Evolutionary conservation across 2,329 filamentous ascomycete genomes (phyloP), one percentile per base, ranked within the genome.

Genomic region (Pestalotiopsis sp.): DNA sequence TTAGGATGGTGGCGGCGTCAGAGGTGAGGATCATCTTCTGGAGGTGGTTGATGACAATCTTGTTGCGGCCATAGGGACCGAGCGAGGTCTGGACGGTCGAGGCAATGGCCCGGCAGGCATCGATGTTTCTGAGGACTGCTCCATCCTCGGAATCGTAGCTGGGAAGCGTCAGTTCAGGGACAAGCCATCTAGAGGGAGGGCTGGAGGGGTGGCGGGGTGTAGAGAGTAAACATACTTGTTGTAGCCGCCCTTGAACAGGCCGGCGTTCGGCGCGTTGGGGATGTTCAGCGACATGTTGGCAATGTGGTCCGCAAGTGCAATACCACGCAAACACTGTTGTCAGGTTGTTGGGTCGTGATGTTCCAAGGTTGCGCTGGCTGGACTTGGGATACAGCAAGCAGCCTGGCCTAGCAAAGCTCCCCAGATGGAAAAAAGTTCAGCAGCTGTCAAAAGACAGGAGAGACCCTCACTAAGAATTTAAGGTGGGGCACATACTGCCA

Each of bases 111-210:
- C 94, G 90, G 85, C 96, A 99, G 79, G 97, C 96, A 79, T 99
- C 97, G 83, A 99, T 98, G 82, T 99, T 99, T 78, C 96, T 94
- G 73, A 98, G 88, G 73, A 99, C 94, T 74, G 96, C 97, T 79
- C 96, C 96, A 92, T 99, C 96, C 90, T 99, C 97, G 70, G 95
- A 91, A 80, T 98, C 95, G 85, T 99, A 97, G 88, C 97, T 98
- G 78, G 70, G 58, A 55, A 66, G 64, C 63, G 68, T 67, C 39
- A 48, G 38, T 20, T 35, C 44, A 64, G 26, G 63, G 52, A 10
- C 44, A n/a, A 17, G 38, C 17, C 30, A 55, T 39, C n/a, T 71
- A 69, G 70, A 61, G 70, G 68, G 70, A 61, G 70, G 68, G 68
- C 67, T 59, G 38, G 67, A 20, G 63, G 65, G 71, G 68, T 63